Evolutionary conservation across 129 eudicot species (phyloP).

Genomic region (Logfia minima): DNA sequence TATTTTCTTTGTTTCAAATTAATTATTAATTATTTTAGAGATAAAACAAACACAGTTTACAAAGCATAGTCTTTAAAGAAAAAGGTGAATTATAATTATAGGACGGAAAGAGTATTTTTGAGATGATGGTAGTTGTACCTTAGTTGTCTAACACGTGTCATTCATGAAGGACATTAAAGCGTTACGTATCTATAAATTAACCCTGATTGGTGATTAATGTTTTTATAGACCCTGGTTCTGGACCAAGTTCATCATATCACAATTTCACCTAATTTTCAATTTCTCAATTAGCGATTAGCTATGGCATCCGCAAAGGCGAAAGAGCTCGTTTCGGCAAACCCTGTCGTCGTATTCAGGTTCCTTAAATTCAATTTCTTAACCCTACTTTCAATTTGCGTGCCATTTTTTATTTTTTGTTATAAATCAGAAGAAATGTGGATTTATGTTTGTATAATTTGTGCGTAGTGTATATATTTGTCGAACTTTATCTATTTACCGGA

Average conservation of each 20-base stretch:
- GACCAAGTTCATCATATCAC: neutral
- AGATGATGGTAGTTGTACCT: no score
- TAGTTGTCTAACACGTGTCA: no score
- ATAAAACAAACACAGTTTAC: no score
- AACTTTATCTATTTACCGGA: neutral
- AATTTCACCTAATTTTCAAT: neutral
- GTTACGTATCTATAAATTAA: neutral
- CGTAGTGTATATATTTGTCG: neutral
- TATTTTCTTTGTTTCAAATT: no score
- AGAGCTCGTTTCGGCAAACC: conserved; percentile 60
- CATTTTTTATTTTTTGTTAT: neutral
- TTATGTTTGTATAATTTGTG: neutral
- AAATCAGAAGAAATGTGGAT: conserved; percentile 5
- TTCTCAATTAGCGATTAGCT: neutral
- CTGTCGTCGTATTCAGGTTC: conserved; percentile 85
- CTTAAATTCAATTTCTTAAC: neutral
- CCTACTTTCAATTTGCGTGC: neutral
- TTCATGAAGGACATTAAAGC: no score
- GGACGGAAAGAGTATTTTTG: no score
- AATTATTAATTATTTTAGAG: no score
- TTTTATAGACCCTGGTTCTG: neutral
- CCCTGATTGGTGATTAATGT: neutral
- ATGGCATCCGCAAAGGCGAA: conserved; percentile 72
- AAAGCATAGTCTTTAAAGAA: no score
- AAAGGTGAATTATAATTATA: no score